Conservation (phyloP, 352 stramenopile genomes). For the Phytophthora cajani region DNA sequence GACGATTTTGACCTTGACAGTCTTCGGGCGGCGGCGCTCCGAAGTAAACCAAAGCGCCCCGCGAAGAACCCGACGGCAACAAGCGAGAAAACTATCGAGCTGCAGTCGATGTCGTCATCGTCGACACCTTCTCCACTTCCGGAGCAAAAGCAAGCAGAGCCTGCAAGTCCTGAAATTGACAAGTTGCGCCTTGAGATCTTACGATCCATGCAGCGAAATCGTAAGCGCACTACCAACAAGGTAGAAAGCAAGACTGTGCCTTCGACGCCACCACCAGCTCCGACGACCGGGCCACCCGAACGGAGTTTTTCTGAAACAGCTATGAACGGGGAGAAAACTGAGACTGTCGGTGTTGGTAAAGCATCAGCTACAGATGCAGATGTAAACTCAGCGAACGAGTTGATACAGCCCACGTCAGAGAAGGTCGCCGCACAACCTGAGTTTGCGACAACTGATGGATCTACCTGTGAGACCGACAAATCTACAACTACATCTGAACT, state of each 20-base stretch:
- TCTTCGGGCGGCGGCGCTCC: slow-evolving; percentile 69
- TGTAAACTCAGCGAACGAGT: background rate
- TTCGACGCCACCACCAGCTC: background rate
- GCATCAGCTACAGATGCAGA: background rate
- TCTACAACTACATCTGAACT: slow-evolving; percentile 7
- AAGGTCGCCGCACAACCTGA: background rate
- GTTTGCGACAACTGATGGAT: background rate
- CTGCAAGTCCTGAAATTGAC: slow-evolving; percentile 41
- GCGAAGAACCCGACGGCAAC: slow-evolving; percentile 12
- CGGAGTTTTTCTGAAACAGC: background rate
- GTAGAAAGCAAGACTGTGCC: slow-evolving; percentile 1
- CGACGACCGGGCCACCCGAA: background rate
- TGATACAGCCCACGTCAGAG: background rate
- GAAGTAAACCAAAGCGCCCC: slow-evolving; percentile 64
- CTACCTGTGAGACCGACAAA: slow-evolving; percentile 16
- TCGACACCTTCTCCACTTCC: slow-evolving; percentile 8
- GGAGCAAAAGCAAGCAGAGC: slow-evolving; percentile 12
- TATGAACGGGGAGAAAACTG: background rate
- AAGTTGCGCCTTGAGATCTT: slow-evolving; percentile 55
- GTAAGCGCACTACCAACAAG: slow-evolving; percentile 25
- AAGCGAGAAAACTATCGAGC: background rate
- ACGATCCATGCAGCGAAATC: slow-evolving; percentile 52
- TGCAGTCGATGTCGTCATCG: slow-evolving; percentile 6
- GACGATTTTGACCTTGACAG: slow-evolving; percentile 65
- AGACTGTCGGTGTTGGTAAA: background rate